Conservation (phyloP, 2,329 filamentous ascomycete genomes). For the Colletotrichum truncatum region DNA sequence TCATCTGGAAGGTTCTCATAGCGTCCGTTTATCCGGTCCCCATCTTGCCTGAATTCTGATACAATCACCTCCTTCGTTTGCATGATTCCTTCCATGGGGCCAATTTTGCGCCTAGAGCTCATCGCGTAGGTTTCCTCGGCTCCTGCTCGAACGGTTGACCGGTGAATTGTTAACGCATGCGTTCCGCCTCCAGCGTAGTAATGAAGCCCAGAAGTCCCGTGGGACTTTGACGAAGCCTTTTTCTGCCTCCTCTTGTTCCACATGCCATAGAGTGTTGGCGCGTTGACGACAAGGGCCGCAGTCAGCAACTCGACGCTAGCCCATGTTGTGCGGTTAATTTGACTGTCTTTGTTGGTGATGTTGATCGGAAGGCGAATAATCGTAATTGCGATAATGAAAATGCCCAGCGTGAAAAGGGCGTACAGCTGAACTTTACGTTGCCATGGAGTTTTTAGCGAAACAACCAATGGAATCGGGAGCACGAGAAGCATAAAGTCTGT, state of each 20-base stretch:
- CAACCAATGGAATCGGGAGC: constrained; percentile 41
- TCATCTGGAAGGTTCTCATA: constrained; percentile 24
- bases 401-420: constrained; percentile 46
- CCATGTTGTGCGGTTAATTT: constrained; percentile 47
- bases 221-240: constrained; percentile 33
- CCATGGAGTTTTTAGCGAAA: constrained; percentile 38
- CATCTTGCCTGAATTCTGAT: constrained; percentile 22
- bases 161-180: constrained; percentile 14
- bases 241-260: constrained; percentile 39
- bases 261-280: constrained; percentile 45
- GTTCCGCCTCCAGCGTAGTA: constrained; percentile 19
- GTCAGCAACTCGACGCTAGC: constrained; percentile 45
- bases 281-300: constrained; percentile 44
- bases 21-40: constrained; percentile 7
- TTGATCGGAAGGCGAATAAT: constrained; percentile 49
- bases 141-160: constrained; percentile 2
- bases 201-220: constrained; percentile 14
- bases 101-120: constrained; percentile 17
- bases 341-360: constrained; percentile 41
- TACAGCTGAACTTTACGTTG: constrained; percentile 42
- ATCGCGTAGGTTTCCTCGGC: constrained; percentile 4
- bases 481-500: constrained; percentile 42
- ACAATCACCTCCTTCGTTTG: constrained; percentile 28
- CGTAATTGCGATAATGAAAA: constrained; percentile 50
- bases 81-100: constrained; percentile 25